A percentile compares a stretch with the other conserved stretches of the same genome.
These are phyloP conservation scores for Fusarium musae DNA, from an alignment of 2,329 filamentous ascomycete genomes.

Conservation along the genomic window DNA sequence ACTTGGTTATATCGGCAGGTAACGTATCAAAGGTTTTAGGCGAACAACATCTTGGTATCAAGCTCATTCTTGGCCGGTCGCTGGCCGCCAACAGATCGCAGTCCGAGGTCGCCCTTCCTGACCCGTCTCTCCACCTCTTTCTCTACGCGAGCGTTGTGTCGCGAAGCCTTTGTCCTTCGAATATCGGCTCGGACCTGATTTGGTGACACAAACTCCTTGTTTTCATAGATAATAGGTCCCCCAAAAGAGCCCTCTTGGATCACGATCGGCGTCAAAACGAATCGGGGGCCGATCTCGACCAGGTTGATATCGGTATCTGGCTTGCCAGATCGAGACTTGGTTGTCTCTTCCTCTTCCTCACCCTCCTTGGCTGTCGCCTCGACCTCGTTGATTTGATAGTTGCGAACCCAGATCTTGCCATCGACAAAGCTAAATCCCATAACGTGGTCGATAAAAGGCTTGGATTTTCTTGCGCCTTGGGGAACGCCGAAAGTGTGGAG, in stretches of 20 bases:
- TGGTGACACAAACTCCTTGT: conserved; percentile 95
- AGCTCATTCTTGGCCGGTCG: conserved; percentile 74
- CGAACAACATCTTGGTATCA: conserved; percentile 81
- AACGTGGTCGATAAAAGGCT: conserved; percentile 96
- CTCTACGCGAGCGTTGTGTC: conserved; percentile 81
- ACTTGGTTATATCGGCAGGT: conserved; percentile 34
- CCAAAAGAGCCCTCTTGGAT: conserved; percentile 96
- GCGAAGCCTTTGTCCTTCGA: conserved; percentile 77
- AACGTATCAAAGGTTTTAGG: conserved; percentile 57
- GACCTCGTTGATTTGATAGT: conserved; percentile 91
- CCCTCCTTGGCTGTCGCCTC: conserved; percentile 64
- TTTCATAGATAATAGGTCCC: conserved; percentile 97
- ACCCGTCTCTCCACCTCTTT: conserved; percentile 76
- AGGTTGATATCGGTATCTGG: conserved; percentile 81
- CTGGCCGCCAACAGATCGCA: conserved; percentile 73
- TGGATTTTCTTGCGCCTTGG: conserved; percentile 85
- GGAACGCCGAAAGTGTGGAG: conserved; percentile 93
- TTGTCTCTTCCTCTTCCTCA: conserved; percentile 58
- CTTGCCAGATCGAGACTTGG: conserved; percentile 49
- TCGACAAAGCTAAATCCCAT: conserved; percentile 92
- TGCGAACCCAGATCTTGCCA: conserved; percentile 94
- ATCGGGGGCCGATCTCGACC: conserved; percentile 92
- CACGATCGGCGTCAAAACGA: conserved; percentile 92
- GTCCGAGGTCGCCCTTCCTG: conserved; percentile 80
- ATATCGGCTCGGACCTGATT: conserved; percentile 92